Evolutionary conservation across 75 land plant species (phyloP).

Genomic region (Larix kaempferi): DNA sequence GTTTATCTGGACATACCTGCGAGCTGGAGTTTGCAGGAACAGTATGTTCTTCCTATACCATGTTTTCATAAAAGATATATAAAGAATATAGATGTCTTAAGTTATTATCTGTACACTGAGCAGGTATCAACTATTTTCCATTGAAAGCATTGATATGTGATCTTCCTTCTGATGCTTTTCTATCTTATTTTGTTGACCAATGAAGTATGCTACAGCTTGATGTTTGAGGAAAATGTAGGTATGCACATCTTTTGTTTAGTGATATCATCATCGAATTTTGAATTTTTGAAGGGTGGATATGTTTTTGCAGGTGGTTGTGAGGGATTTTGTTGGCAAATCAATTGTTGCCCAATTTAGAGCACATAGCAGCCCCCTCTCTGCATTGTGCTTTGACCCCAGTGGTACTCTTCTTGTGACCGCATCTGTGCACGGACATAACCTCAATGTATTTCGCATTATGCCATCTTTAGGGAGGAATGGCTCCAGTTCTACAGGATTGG

Average conservation of each 20-base stretch:
- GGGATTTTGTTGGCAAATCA: conserved; percentile 73
- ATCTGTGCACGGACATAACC: conserved; percentile 90
- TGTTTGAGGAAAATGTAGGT: neutral
- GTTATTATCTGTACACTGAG: neutral
- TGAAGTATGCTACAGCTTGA: neutral
- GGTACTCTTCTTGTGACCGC: conserved; percentile 97
- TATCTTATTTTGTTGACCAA: neutral
- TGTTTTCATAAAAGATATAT: neutral
- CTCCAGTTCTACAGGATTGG: conserved; percentile 22
- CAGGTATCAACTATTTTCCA: neutral
- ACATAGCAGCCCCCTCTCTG: conserved; percentile 86
- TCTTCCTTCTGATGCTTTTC: neutral
- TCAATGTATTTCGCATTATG: conserved; percentile 83
- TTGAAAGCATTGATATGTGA: neutral
- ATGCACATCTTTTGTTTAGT: conserved; percentile 59
- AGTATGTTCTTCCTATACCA: conserved; percentile 33
- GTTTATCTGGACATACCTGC: conserved; percentile 23
- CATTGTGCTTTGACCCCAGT: conserved; percentile 95
- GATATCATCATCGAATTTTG: conserved; percentile 79
- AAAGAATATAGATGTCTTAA: neutral
- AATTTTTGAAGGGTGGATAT: conserved; percentile 51
- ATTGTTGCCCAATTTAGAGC: conserved; percentile 89
- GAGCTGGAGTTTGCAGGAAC: conserved; percentile 83
- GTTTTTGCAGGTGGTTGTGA: conserved; percentile 77
- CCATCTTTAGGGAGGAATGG: conserved; percentile 34